A percentile compares a stretch with the other conserved stretches of the same genome.
Evolutionary conservation across 2,329 filamentous ascomycete species (phyloP).

Genomic region (Pseudogymnoascus sp.): DNA sequence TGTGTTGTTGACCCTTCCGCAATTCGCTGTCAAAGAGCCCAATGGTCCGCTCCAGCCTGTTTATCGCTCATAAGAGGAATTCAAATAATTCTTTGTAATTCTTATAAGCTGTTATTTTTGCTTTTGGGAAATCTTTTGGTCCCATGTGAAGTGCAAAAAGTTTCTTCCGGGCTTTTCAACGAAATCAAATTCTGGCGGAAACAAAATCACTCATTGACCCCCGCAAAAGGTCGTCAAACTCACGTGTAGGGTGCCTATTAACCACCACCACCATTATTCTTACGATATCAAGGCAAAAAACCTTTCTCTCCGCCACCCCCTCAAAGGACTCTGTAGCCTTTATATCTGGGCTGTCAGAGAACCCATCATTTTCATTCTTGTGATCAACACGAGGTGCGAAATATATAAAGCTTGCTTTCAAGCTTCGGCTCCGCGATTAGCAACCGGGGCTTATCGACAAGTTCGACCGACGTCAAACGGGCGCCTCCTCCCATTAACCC

Average conservation of each 20-base stretch:
- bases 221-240: slow-evolving; percentile 4
- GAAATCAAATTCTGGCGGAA: background rate
- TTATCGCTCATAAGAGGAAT: background rate
- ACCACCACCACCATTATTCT: slow-evolving; percentile 5
- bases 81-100: background rate
- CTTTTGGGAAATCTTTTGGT: background rate
- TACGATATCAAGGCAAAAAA: background rate
- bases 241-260: background rate
- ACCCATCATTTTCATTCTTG: background rate
- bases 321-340: background rate
- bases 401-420: slow-evolving; percentile 3
- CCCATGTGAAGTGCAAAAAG: background rate
- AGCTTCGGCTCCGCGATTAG: slow-evolving; percentile 2
- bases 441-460: slow-evolving; percentile 9
- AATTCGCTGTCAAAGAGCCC: slow-evolving; percentile 1
- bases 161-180: background rate
- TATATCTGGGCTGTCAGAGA: background rate
- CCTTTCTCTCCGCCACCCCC: background rate
- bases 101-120: background rate
- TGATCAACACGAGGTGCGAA: background rate
- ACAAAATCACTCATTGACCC: slow-evolving; percentile 3
- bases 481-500: slow-evolving; percentile 4
- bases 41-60: background rate
- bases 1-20: slow-evolving; percentile 6
- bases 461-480: slow-evolving; percentile 5